Base-by-base conservation (phyloP, 2,329 filamentous ascomycete genomes). In the Kalmusia sp. region DNA sequence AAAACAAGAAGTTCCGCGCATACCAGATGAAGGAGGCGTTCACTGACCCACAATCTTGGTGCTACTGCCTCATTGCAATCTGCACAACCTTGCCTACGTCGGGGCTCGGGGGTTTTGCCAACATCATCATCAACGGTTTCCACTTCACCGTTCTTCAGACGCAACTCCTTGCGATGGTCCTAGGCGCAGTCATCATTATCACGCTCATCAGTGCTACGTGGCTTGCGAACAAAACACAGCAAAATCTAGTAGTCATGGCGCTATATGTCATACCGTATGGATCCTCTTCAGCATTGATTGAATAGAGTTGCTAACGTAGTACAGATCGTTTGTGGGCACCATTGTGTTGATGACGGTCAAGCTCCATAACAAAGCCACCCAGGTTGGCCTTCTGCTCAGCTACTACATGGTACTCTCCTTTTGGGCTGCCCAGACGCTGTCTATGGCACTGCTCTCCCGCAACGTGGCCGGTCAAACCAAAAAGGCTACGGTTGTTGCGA, bases 391-490 rank as follows among this genome's bases (percentile, higher is more conserved):
- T 0, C 76, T 92, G 12, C 84, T 92, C 64, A 84, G 81, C 65
- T 92, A 92, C 79, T 92, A 92, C 75, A 87, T 92, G 56, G 87
- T 86, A 0, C 80, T 91, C 15, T 90, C 87, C 4, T 92, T 92
- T 81, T 92, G 88, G 88, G 87, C 88, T 0, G 88, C 87, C 0
- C 84, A 89, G 64, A 88, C 86, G 1, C 77, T 91, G 11, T 79
- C 82, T 6, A 80, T 91, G 62, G 87, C 86, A 12, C 82, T 91
- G 78, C 80, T 90, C 51, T 85, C 84, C 0, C 82, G 87, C 14
- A 91, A 91, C 64, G 78, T 90, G 8, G 89, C 85, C 22, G 89
- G 89, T 0, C 87, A 89, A 62, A 91, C 88, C 1, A 92, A 92
- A 76, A 91, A 90, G 70, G 82, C 83, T 0, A 81, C 87, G 8